A percentile compares a stretch with the other conserved stretches of the same genome.
These are phyloP conservation scores for Ophiorrhiza pumila DNA, from an alignment of 257 asterid genomes.

Conservation along the genomic window DNA sequence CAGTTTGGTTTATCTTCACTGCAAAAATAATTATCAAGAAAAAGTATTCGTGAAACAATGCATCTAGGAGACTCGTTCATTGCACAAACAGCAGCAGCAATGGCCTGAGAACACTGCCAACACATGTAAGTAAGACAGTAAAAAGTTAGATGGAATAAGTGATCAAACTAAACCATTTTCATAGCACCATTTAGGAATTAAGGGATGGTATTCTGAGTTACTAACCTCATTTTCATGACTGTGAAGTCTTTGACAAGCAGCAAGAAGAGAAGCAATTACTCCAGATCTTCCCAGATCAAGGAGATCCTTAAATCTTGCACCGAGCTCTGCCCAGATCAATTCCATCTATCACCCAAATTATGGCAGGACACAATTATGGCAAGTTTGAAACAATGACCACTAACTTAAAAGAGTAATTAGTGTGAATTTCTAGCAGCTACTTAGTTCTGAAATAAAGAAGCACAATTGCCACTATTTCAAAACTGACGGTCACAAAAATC, in stretches of 20 bases:
- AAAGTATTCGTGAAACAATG: constrained; percentile 66
- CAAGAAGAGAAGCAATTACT: constrained; percentile 85
- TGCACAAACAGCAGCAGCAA: constrained; percentile 67
- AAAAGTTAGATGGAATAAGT: background rate
- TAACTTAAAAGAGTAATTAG: background rate
- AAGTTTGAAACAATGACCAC: background rate
- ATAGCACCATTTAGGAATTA: background rate
- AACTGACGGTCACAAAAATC: background rate
- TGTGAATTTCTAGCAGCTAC: background rate
- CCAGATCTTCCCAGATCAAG: constrained; percentile 81
- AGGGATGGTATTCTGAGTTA: background rate
- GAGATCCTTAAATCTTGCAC: constrained; percentile 63
- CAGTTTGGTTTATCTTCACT: constrained; percentile 63
- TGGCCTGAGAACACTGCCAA: constrained; percentile 82
- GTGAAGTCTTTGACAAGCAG: constrained; percentile 75
- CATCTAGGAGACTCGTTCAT: constrained; percentile 52
- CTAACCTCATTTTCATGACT: constrained; percentile 58
- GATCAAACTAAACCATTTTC: background rate
- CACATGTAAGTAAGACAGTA: constrained; percentile 11
- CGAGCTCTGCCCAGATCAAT: constrained; percentile 71
- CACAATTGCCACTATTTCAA: background rate
- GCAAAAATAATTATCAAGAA: constrained; percentile 61
- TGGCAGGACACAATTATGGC: background rate
- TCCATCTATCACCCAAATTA: constrained; percentile 48
- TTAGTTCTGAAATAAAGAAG: background rate